Conservation (phyloP, 139 green algal genomes). For the Chloropicon primus region DNA sequence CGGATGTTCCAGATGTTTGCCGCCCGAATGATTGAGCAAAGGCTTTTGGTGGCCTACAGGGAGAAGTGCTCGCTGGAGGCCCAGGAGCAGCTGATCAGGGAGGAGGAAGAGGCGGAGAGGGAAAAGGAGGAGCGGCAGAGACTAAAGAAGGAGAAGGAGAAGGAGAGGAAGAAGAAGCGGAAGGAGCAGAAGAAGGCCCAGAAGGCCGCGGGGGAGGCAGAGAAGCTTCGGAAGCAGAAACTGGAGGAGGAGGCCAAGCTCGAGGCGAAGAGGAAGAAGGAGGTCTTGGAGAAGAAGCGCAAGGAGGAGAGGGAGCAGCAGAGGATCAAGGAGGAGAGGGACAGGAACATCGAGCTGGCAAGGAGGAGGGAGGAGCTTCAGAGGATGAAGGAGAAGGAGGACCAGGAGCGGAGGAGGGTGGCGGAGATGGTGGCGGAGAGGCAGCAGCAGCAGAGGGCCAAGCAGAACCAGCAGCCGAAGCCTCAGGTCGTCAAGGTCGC, state of each 20-base stretch:
- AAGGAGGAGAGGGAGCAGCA: not conserved
- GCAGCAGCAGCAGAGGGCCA: not conserved
- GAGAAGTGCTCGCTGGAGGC: slow-evolving; percentile 4
- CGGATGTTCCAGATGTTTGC: slow-evolving; percentile 13
- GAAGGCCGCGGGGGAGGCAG: not conserved
- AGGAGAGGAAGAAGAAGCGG: not conserved
- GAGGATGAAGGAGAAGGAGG: not conserved
- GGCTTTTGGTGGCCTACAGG: slow-evolving; percentile 5
- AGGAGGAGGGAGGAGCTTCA: not conserved
- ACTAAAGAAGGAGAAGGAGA: not conserved
- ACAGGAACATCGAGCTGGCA: not conserved
- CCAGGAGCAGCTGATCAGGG: slow-evolving; percentile 10
- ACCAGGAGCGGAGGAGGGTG: not conserved
- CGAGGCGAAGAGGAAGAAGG: not conserved
- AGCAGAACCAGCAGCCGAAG: not conserved
- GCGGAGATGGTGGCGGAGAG: not conserved
- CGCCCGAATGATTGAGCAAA: slow-evolving; percentile 8
- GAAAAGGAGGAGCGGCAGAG: not conserved
- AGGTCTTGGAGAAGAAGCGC: not conserved
- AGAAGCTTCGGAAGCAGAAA: not conserved
- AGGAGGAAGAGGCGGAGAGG: slow-evolving; percentile 4
- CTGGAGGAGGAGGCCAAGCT: not conserved
- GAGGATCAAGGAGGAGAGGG: not conserved
- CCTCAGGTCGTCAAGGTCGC: too few relatives aligned
- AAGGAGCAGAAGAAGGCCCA: not conserved